Percentiles rank a stretch among this genome's conserved stretches.
These are phyloP conservation scores for Penicillium brevicompactum DNA, from an alignment of 2,329 filamentous ascomycete genomes.

Conservation along the genomic window DNA sequence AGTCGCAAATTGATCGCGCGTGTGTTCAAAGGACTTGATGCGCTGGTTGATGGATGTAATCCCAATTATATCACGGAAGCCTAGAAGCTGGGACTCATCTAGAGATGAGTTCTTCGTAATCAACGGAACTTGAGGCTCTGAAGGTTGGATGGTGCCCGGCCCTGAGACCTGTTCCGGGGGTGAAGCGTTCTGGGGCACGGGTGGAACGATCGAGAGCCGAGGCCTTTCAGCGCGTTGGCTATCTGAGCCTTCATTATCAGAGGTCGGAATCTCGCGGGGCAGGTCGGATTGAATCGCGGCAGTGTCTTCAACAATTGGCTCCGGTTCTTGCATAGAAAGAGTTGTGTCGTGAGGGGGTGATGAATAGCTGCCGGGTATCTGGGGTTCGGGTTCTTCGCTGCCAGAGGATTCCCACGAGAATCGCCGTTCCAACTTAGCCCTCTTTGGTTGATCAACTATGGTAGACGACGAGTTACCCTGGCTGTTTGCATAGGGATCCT, in stretches of 20 bases:
- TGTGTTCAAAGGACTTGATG: slow-evolving; percentile 72
- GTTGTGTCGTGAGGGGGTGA: slow-evolving; percentile 13
- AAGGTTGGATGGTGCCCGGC: slow-evolving; percentile 9
- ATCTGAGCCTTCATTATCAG: slow-evolving; percentile 14
- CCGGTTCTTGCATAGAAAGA: slow-evolving; percentile 25
- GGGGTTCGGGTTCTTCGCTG: slow-evolving; percentile 16
- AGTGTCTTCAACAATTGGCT: slow-evolving; percentile 16
- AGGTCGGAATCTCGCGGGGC: slow-evolving; percentile 3
- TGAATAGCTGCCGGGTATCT: slow-evolving; percentile 16
- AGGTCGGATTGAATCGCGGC: slow-evolving; percentile 1
- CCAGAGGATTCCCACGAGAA: slow-evolving; percentile 48
- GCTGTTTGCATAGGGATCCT: slow-evolving; percentile 17
- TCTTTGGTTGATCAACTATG: slow-evolving; percentile 14
- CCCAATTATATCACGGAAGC: slow-evolving; percentile 77
- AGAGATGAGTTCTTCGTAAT: slow-evolving; percentile 19
- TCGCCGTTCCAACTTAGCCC: slow-evolving; percentile 37
- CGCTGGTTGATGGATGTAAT: slow-evolving; percentile 68
- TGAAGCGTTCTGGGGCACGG: slow-evolving; percentile 18
- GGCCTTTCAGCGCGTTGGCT: slow-evolving; percentile 25
- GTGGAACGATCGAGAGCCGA: slow-evolving; percentile 35
- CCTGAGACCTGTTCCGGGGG: slow-evolving; percentile 19
- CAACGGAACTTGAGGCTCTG: slow-evolving; percentile 8
- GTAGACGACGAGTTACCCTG: slow-evolving; percentile 9
- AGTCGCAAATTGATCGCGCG: slow-evolving; percentile 68
- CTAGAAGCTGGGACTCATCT: slow-evolving; percentile 49